Evolutionary conservation across 1,284 basidiomycete species (phyloP).

Genomic region (Rhizoctonia solani): DNA sequence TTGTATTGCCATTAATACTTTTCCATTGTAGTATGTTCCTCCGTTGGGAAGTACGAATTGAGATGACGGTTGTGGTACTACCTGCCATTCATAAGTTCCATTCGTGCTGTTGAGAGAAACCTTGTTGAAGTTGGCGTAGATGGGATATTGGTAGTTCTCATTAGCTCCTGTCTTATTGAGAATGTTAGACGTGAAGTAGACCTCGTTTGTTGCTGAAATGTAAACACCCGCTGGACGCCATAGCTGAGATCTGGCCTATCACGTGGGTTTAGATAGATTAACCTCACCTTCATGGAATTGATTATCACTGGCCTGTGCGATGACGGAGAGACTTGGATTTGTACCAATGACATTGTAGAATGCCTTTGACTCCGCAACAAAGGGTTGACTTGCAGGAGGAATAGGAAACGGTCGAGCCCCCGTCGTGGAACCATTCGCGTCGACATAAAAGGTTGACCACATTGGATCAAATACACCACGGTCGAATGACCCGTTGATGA

Average conservation of each 20-base stretch:
- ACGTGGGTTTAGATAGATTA: too few species aligned
- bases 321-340: background rate
- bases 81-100: slow-evolving; percentile 16
- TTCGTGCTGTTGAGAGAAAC: slow-evolving; percentile 25
- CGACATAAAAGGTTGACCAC: slow-evolving; percentile 30
- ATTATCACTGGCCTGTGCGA: slow-evolving; percentile 15
- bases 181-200: slow-evolving; percentile 32
- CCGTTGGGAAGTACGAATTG: slow-evolving; percentile 28
- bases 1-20: slow-evolving; percentile 22
- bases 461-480: slow-evolving; percentile 12
- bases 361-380: slow-evolving; percentile 16
- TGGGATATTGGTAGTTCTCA: slow-evolving; percentile 8
- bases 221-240: slow-evolving; percentile 23
- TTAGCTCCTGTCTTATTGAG: slow-evolving; percentile 8
- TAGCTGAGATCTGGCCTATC: background rate
- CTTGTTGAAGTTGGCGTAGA: slow-evolving; percentile 16
- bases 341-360: slow-evolving; percentile 15
- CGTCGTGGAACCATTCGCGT: slow-evolving; percentile 1
- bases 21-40: slow-evolving; percentile 19
- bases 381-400: slow-evolving; percentile 6
- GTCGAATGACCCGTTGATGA: slow-evolving; percentile 31
- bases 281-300: slow-evolving; percentile 28
- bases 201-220: slow-evolving; percentile 18
- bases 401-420: slow-evolving; percentile 4
- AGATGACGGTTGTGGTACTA: background rate